Conservation (phyloP, 1,284 basidiomycete genomes). For the Cronartium quercuum region DNA sequence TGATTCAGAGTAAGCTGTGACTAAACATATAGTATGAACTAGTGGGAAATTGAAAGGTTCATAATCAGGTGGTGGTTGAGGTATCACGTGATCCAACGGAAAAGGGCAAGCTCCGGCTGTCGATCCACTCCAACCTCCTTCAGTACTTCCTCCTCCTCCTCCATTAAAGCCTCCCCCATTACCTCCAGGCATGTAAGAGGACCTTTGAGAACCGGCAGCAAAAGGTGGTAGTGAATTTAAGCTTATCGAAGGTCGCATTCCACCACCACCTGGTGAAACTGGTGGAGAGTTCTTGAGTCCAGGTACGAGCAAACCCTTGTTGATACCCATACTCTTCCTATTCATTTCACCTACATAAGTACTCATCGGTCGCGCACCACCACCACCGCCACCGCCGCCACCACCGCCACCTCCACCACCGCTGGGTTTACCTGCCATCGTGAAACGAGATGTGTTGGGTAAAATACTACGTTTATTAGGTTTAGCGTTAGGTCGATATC, state of each 20-base stretch:
- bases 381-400: neutral
- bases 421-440: constrained; percentile 58
- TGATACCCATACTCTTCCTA: constrained; percentile 39
- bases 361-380: constrained; percentile 43
- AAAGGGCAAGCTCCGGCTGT: constrained; percentile 74
- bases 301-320: constrained; percentile 25
- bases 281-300: constrained; percentile 34
- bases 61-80: constrained; percentile 82
- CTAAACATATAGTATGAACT: constrained; percentile 86
- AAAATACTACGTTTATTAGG: constrained; percentile 64
- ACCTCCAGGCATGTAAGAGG: constrained; percentile 17
- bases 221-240: constrained; percentile 34
- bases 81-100: constrained; percentile 81
- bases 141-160: constrained; percentile 11
- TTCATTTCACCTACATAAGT: constrained; percentile 55
- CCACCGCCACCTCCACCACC: neutral
- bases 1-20: constrained; percentile 97
- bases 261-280: constrained; percentile 3
- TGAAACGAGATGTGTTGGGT: constrained; percentile 77
- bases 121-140: constrained; percentile 38
- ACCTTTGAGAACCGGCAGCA: constrained; percentile 22
- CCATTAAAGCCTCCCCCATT: constrained; percentile 8
- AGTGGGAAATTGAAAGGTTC: constrained; percentile 96
- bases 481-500: constrained; percentile 74
- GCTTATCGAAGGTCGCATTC: constrained; percentile 10